A percentile compares a stretch with the other conserved stretches of the same genome.
Conservation (phyloP, 257 asterid species). For the Gardenia jasminoides region DNA sequence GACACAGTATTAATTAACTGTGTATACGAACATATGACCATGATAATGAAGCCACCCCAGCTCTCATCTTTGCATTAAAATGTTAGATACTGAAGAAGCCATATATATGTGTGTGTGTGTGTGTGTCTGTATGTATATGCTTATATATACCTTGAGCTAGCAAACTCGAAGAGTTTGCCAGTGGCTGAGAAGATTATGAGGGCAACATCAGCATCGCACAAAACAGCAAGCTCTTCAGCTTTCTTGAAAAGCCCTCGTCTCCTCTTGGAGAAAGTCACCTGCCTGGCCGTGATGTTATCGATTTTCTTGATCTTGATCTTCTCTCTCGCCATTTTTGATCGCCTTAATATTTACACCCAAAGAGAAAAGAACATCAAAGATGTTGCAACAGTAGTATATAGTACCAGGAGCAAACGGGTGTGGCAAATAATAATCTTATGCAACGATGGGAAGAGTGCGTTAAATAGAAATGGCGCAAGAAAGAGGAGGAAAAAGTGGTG, state of each 20-base stretch:
- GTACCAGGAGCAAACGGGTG: not conserved
- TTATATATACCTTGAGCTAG: conserved; percentile 46
- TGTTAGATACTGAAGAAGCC: too few species aligned
- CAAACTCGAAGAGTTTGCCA: conserved; percentile 33
- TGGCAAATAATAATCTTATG: not conserved
- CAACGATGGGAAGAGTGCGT: not conserved
- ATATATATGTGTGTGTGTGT: too few species aligned
- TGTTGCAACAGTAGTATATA: not conserved
- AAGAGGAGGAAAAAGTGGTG: not conserved
- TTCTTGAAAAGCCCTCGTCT: conserved; percentile 44
- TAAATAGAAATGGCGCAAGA: not conserved
- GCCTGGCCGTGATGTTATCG: conserved; percentile 39
- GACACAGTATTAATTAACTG: too few species aligned
- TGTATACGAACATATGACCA: too few species aligned
- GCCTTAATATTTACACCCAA: not conserved
- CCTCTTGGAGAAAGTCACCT: conserved; percentile 47
- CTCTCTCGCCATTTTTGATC: conserved; percentile 34
- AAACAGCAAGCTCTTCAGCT: conserved; percentile 40
- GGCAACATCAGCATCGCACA: conserved; percentile 45
- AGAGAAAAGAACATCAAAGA: too few species aligned
- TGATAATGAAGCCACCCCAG: not conserved
- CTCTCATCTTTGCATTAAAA: not conserved
- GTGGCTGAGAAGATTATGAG: conserved; percentile 44
- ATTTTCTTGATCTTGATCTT: conserved; percentile 45
- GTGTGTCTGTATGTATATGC: too few species aligned